phyloP scores from a whole-genome alignment of 805 yeast genomes.

The Maudiozyma pseudohumilis region DNA sequence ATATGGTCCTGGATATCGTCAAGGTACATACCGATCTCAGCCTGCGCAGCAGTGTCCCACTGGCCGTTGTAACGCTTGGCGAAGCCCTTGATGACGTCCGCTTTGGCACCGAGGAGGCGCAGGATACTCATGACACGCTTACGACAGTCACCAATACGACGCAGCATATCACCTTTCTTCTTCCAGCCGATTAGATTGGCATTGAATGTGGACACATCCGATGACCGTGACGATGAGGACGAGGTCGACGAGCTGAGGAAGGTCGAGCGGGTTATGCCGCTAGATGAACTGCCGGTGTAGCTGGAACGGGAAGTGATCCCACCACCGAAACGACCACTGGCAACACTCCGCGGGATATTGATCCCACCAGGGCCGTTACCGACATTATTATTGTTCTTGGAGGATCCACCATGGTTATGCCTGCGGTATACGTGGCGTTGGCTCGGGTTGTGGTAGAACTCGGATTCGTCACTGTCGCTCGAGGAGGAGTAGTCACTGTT shows the following conservation, averaged over 20 bases:
- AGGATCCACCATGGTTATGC: slow-evolving; percentile 4
- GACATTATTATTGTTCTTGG: background rate
- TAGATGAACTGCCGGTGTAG: slow-evolving; percentile 6
- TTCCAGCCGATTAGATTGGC: slow-evolving; percentile 62
- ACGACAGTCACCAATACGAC: slow-evolving; percentile 91
- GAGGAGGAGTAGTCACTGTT: slow-evolving; percentile 11
- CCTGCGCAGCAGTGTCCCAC: slow-evolving; percentile 67
- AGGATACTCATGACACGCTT: slow-evolving; percentile 87
- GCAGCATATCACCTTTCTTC: slow-evolving; percentile 86
- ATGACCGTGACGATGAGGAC: slow-evolving; percentile 22
- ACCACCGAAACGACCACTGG: background rate
- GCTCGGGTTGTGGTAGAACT: slow-evolving; percentile 2
- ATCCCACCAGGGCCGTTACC: background rate
- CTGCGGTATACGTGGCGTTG: background rate
- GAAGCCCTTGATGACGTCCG: slow-evolving; percentile 95
- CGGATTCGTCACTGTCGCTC: slow-evolving; percentile 7
- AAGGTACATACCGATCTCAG: slow-evolving; percentile 86
- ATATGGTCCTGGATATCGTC: slow-evolving; percentile 98
- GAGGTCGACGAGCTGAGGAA: slow-evolving; percentile 12
- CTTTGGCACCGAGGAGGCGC: slow-evolving; percentile 79
- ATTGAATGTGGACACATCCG: slow-evolving; percentile 30
- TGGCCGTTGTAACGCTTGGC: slow-evolving; percentile 83
- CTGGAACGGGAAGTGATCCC: background rate
- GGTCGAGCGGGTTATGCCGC: slow-evolving; percentile 6
- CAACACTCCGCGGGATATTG: background rate